A percentile compares a stretch with the other conserved stretches of the same genome.
These are phyloP conservation scores for Hymenoscyphus infarciens DNA, from an alignment of 2,329 filamentous ascomycete species.

Conservation along the genomic window DNA sequence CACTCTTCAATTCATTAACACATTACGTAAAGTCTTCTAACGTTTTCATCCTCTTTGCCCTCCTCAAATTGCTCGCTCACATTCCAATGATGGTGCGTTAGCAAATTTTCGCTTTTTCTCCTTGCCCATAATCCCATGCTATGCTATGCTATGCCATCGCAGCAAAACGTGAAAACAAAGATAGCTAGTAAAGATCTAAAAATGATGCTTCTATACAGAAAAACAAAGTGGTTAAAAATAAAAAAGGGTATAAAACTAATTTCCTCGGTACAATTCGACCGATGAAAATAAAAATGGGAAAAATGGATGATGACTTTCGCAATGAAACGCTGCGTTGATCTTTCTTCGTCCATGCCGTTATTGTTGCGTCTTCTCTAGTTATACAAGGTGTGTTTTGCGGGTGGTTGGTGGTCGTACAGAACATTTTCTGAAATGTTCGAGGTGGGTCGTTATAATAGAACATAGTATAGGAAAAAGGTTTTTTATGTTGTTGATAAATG, in stretches of 20 bases:
- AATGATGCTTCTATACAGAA: not conserved
- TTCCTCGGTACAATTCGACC: not conserved
- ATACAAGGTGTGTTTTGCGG: constrained; percentile 5
- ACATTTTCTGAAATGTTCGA: not conserved
- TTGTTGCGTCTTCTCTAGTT: constrained; percentile 5
- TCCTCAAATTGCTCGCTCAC: constrained; percentile 8
- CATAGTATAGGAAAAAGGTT: not conserved
- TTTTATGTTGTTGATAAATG: not conserved
- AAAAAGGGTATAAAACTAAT: constrained; percentile 11
- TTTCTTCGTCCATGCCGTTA: constrained; percentile 7
- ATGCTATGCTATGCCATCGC: not conserved
- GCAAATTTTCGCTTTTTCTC: not conserved
- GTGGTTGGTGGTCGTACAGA: not conserved
- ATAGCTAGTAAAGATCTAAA: constrained; percentile 1
- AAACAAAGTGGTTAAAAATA: not conserved
- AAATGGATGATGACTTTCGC: not conserved
- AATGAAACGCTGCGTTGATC: not conserved
- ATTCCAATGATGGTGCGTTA: constrained; percentile 3
- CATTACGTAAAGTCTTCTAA: constrained; percentile 4
- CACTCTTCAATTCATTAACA: constrained; percentile 9
- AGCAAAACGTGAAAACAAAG: not conserved
- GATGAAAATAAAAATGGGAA: not conserved
- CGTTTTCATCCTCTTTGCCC: not conserved
- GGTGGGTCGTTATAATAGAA: constrained; percentile 3
- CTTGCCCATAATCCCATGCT: not conserved